Conservation (phyloP, 2,329 filamentous ascomycete species). For the Fusarium neocosmosporiellum region DNA sequence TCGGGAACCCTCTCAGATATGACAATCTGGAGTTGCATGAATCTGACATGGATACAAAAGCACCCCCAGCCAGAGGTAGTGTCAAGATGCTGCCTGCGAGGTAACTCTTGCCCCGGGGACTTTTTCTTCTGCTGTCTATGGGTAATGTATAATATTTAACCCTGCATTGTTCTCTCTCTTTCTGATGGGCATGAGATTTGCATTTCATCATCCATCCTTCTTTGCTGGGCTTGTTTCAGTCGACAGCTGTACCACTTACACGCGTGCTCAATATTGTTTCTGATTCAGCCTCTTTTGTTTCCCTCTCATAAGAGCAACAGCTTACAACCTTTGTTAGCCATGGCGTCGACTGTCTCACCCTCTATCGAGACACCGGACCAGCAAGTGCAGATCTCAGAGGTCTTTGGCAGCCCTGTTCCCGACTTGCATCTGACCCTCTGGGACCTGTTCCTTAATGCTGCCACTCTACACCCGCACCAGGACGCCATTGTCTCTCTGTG, state of each 20-base stretch:
- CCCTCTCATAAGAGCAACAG: neutral
- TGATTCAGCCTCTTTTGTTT: slow-evolving; percentile 35
- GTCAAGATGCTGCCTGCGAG: slow-evolving; percentile 28
- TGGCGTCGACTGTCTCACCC: slow-evolving; percentile 22
- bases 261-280: slow-evolving; percentile 23
- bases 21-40: slow-evolving; percentile 40
- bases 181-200: slow-evolving; percentile 5
- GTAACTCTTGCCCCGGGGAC: slow-evolving; percentile 12
- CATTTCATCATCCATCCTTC: neutral
- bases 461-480: slow-evolving; percentile 42
- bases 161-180: slow-evolving; percentile 11
- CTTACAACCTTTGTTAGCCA: neutral
- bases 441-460: slow-evolving; percentile 47
- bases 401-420: slow-evolving; percentile 41
- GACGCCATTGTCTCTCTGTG: slow-evolving; percentile 52
- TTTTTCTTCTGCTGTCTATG: neutral
- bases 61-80: slow-evolving; percentile 7
- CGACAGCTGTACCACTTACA: slow-evolving; percentile 27
- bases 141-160: slow-evolving; percentile 34
- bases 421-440: slow-evolving; percentile 48
- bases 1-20: slow-evolving; percentile 40
- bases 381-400: slow-evolving; percentile 38
- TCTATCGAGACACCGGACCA: slow-evolving; percentile 2
- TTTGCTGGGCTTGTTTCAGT: slow-evolving; percentile 10
- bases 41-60: slow-evolving; percentile 29